Conservation (phyloP, 1,139 yeast species). For the Geotrichum phurueaensis region DNA sequence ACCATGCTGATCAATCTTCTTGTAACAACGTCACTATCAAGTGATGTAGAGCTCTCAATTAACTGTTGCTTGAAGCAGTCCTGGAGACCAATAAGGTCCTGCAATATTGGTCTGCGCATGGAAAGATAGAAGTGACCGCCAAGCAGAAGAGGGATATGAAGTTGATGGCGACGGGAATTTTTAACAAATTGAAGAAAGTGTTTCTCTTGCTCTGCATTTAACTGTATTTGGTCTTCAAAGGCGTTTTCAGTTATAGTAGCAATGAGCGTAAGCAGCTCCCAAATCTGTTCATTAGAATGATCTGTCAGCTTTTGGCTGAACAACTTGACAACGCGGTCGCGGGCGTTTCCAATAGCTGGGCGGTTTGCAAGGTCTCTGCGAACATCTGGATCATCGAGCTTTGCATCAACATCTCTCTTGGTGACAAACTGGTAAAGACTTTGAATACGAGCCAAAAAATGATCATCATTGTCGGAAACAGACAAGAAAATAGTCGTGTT, state of each 20-base stretch:
- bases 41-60: constrained; percentile 18
- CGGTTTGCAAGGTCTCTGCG: background rate
- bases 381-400: background rate
- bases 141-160: constrained; percentile 19
- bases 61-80: constrained; percentile 15
- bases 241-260: background rate
- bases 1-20: constrained; percentile 21
- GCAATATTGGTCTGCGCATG: constrained; percentile 8
- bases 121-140: constrained; percentile 15
- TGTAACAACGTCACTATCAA: constrained; percentile 14
- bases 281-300: background rate
- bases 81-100: constrained; percentile 2
- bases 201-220: constrained; percentile 1
- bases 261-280: constrained; percentile 4
- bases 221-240: background rate
- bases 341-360: background rate
- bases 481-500: constrained; percentile 22
- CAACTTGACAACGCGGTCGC: background rate
- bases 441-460: constrained; percentile 19
- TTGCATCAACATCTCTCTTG: background rate
- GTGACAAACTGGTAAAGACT: constrained; percentile 20
- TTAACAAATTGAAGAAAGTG: constrained; percentile 2
- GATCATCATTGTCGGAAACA: constrained; percentile 26
- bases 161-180: background rate
- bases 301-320: background rate